These are phyloP conservation scores for Chlorella sp. DNA, from an alignment of 139 green algal species.

Conservation along the genomic window DNA sequence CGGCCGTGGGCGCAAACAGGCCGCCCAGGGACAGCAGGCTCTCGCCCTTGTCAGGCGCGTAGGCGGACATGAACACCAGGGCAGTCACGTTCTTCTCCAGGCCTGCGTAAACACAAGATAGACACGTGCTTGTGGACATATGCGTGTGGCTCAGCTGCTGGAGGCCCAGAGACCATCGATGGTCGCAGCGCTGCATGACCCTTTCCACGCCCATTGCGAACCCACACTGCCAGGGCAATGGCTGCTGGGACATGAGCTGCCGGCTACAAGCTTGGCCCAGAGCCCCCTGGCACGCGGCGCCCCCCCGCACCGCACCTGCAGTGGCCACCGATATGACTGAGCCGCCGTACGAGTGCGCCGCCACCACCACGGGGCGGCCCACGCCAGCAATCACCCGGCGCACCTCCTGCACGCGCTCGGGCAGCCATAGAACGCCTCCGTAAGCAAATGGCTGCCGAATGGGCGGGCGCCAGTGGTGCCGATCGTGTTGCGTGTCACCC, in stretches of 20 bases:
- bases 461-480: too few species aligned
- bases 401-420: not conserved
- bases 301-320: not conserved
- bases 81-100: not conserved
- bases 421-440: not conserved
- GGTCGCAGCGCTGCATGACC: not conserved
- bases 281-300: not conserved
- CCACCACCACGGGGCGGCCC: not conserved
- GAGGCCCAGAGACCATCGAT: not conserved
- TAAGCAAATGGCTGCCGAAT: too few species aligned
- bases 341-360: not conserved
- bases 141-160: not conserved
- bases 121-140: not conserved
- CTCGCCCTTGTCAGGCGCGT: not conserved
- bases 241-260: not conserved
- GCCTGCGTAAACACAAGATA: not conserved
- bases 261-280: not conserved
- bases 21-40: not conserved
- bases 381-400: not conserved
- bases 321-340: not conserved
- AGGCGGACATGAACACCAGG: not conserved
- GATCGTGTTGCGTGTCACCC: too few species aligned
- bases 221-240: not conserved
- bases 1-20: not conserved
- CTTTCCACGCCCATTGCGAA: not conserved